These are phyloP conservation scores for Coelastrella sp. DNA, from an alignment of 139 green algal genomes.

Conservation along the genomic window DNA sequence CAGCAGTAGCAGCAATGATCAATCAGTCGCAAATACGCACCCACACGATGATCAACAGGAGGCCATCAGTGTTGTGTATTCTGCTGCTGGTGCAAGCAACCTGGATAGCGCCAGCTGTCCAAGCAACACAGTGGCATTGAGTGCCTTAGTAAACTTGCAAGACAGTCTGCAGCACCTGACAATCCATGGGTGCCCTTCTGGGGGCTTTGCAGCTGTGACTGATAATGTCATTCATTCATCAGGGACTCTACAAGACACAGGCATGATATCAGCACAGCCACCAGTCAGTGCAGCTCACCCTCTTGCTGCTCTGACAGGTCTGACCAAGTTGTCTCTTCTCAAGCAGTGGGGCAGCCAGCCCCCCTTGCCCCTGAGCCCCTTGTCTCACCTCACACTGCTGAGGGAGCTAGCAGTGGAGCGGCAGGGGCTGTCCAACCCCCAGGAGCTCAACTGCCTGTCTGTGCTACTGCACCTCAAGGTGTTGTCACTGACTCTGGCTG, in stretches of 20 bases:
- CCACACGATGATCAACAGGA: too few species aligned
- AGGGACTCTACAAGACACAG: too few species aligned
- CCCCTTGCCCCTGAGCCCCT: not conserved
- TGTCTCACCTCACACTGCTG: conserved; percentile 5
- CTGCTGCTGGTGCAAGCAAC: too few species aligned
- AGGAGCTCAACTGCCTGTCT: conserved; percentile 1
- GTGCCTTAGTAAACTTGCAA: not conserved
- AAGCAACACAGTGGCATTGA: not conserved
- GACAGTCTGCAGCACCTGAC: conserved; percentile 37
- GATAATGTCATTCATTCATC: too few species aligned
- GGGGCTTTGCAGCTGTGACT: too few species aligned
- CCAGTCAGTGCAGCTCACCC: not conserved
- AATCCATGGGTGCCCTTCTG: not conserved
- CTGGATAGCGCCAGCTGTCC: too few species aligned
- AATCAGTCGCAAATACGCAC: too few species aligned
- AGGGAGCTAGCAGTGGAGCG: conserved; percentile 29
- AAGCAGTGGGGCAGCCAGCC: conserved; percentile 34
- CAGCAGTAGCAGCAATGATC: not conserved
- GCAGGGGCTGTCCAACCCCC: not conserved
- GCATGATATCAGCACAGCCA: not conserved
- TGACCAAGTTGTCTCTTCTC: conserved; percentile 21
- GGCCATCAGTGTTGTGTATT: too few species aligned
- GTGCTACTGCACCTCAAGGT: not conserved
- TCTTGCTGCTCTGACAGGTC: not conserved
- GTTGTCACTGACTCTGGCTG: conserved; percentile 3